Conservation (phyloP, 805 yeast species). For the Maudiozyma serrabonitensis region DNA sequence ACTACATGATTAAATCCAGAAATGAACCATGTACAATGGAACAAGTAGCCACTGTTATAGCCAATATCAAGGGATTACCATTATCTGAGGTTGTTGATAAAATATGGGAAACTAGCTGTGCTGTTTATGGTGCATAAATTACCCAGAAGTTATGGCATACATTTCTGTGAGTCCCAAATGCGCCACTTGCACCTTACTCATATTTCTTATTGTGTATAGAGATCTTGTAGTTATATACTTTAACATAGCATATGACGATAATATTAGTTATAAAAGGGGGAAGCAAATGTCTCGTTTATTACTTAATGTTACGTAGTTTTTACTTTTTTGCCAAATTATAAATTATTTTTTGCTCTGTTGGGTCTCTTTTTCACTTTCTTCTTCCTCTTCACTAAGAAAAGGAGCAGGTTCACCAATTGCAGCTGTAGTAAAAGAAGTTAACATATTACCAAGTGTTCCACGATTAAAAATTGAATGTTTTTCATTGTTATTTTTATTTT, state of each 20-base stretch:
- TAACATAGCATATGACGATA: not conserved
- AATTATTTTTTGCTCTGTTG: conserved; percentile 9
- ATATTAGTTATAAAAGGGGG: too few species aligned
- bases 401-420: conserved; percentile 23
- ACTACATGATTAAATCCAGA: conserved; percentile 58
- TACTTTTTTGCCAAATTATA: too few species aligned
- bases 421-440: conserved; percentile 40
- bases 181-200: too few species aligned
- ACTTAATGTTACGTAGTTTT: not conserved
- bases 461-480: not conserved
- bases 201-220: too few species aligned
- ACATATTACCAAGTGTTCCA: conserved; percentile 22
- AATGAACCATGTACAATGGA: conserved; percentile 89
- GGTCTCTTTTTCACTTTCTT: conserved; percentile 5
- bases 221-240: not conserved
- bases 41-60: conserved; percentile 62
- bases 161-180: not conserved
- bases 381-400: conserved; percentile 6
- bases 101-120: conserved; percentile 44
- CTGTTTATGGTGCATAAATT: conserved; percentile 29
- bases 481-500: too few species aligned
- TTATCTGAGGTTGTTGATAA: conserved; percentile 37
- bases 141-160: not conserved
- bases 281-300: not conserved
- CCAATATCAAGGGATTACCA: conserved; percentile 37